phyloP scores from a whole-genome alignment of 148 eudicot genomes.

The Gaultheria prostrata region DNA sequence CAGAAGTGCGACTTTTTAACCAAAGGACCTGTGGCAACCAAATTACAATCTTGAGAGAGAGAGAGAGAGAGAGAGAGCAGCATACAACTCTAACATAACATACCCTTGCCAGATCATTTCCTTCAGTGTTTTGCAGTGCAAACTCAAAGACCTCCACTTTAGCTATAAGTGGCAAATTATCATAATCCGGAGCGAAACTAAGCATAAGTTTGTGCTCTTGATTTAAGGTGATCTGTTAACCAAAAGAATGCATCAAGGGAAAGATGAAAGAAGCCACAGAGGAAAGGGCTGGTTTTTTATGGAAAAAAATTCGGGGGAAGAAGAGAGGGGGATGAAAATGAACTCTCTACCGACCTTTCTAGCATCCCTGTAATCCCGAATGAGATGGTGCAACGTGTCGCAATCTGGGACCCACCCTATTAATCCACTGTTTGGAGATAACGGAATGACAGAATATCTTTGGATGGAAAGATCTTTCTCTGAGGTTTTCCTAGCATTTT shows the following conservation, averaged over 20 bases:
- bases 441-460: conserved; percentile 89
- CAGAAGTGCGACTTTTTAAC: conserved; percentile 98
- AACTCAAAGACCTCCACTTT: conserved; percentile 94
- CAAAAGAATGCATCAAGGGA: conserved; percentile 20
- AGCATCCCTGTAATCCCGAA: conserved; percentile 92
- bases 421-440: conserved; percentile 98
- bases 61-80: background rate
- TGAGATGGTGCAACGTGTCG: conserved; percentile 95
- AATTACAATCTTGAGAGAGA: conserved; percentile 11
- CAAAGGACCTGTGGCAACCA: conserved; percentile 67
- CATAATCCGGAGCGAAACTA: conserved; percentile 93
- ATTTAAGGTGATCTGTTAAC: conserved; percentile 73
- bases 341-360: conserved; percentile 60
- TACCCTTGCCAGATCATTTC: conserved; percentile 89
- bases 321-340: conserved; percentile 3
- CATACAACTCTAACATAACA: conserved; percentile 8
- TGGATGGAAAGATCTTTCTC: conserved; percentile 91
- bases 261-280: background rate
- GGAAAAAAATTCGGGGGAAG: too few species aligned
- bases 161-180: conserved; percentile 88
- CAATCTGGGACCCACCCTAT: conserved; percentile 98
- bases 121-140: conserved; percentile 90
- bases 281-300: background rate
- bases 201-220: conserved; percentile 92
- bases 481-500: conserved; percentile 82